phyloP scores from a whole-genome alignment of 176 grass and related monocot species.

The Oryza rufipogon region DNA sequence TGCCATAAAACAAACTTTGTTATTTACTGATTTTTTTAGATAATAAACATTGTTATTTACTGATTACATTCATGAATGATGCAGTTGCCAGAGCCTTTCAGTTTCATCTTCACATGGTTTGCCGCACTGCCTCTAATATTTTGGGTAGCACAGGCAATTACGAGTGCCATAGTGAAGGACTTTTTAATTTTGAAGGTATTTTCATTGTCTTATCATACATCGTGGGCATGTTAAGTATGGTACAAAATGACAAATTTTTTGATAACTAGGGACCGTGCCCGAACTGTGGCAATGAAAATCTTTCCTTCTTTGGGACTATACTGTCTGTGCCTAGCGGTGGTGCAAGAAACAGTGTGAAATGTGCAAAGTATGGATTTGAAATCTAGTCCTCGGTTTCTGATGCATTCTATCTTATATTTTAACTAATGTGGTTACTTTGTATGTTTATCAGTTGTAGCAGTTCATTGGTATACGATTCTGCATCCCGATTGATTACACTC shows the following conservation, averaged over 20 bases:
- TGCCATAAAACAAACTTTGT: slow-evolving; percentile 6
- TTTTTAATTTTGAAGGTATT: slow-evolving; percentile 92
- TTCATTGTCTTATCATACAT: slow-evolving; percentile 37
- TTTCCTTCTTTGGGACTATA: slow-evolving; percentile 96
- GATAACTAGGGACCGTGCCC: slow-evolving; percentile 80
- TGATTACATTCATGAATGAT: slow-evolving; percentile 39
- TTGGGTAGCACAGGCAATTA: slow-evolving; percentile 68
- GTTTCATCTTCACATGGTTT: slow-evolving; percentile 99
- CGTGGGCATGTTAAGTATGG: neutral
- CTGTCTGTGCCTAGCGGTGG: slow-evolving; percentile 80
- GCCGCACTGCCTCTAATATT: slow-evolving; percentile 90
- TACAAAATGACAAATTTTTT: slow-evolving; percentile 34
- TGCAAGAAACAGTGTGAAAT: slow-evolving; percentile 76
- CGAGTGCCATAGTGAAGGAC: slow-evolving; percentile 81
- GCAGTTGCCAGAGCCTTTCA: slow-evolving; percentile 95
- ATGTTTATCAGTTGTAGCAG: slow-evolving; percentile 69
- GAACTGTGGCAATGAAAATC: slow-evolving; percentile 85
- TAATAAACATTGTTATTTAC: slow-evolving; percentile 2
- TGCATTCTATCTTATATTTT: slow-evolving; percentile 20
- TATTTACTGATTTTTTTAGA: slow-evolving; percentile 6
- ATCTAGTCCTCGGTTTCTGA: neutral
- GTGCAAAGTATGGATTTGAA: slow-evolving; percentile 64
- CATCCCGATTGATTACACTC: slow-evolving; percentile 76
- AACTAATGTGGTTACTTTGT: slow-evolving; percentile 4
- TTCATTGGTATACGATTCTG: slow-evolving; percentile 64